A percentile compares a stretch with the other conserved stretches of the same genome.
Evolutionary conservation across 2,329 filamentous ascomycete species (phyloP).

Genomic region (Apiospora aurea): DNA sequence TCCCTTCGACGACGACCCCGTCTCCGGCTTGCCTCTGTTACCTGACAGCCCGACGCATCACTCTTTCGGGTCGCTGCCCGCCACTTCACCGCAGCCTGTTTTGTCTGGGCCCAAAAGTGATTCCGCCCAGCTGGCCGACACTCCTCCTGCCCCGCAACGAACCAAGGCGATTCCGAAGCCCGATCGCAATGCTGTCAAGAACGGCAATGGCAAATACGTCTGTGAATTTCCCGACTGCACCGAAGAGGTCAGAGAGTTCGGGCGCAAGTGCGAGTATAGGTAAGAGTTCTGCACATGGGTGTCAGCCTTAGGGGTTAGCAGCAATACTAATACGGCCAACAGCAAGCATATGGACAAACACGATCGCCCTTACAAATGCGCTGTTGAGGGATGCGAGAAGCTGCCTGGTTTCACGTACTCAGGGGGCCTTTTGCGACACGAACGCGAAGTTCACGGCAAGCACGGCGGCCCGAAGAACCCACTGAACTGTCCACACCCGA

Average conservation of each 20-base stretch:
- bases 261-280: slow-evolving; percentile 93
- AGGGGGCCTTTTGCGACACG: slow-evolving; percentile 85
- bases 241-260: slow-evolving; percentile 70
- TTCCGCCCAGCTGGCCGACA: slow-evolving; percentile 28
- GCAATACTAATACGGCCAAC: slow-evolving; percentile 20
- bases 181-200: slow-evolving; percentile 64
- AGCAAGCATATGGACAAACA: slow-evolving; percentile 99
- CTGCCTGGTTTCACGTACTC: slow-evolving; percentile 95
- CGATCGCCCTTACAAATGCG: slow-evolving; percentile 89
- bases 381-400: slow-evolving; percentile 84
- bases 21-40: slow-evolving; percentile 40
- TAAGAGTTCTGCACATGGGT: slow-evolving; percentile 63
- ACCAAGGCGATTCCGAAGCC: slow-evolving; percentile 66
- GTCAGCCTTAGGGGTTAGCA: background rate
- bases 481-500: slow-evolving; percentile 82
- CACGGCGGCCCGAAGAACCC: slow-evolving; percentile 88
- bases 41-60: slow-evolving; percentile 18
- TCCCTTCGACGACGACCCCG: slow-evolving; percentile 1
- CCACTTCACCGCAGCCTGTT: slow-evolving; percentile 28
- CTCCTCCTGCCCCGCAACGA: slow-evolving; percentile 39
- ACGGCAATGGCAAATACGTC: slow-evolving; percentile 75
- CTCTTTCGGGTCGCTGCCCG: slow-evolving; percentile 32
- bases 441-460: slow-evolving; percentile 92
- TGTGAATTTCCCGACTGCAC: slow-evolving; percentile 77
- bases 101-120: slow-evolving; percentile 24